Percentiles rank a stretch among this genome's conserved stretches.
Conservation (phyloP, 345 rosid genomes). For the Litchi chinensis region DNA sequence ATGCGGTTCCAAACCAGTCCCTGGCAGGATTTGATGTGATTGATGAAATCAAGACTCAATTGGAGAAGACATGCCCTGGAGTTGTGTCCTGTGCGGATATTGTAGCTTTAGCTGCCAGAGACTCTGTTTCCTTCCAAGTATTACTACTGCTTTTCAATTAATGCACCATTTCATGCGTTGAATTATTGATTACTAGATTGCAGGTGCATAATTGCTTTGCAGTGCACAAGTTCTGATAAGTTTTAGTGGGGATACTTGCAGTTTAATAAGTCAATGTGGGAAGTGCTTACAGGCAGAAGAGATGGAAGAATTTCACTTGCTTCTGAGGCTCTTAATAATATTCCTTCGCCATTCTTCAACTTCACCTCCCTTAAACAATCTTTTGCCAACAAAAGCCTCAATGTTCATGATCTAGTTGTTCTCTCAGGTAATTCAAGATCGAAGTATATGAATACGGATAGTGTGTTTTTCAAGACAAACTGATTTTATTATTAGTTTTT, state of each 20-base stretch:
- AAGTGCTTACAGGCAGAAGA: conserved; percentile 47
- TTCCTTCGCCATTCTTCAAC: conserved; percentile 34
- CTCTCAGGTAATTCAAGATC: conserved; percentile 39
- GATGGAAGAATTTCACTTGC: conserved; percentile 44
- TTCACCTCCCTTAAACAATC: conserved; percentile 34
- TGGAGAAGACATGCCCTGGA: conserved; percentile 46
- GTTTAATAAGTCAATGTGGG: conserved; percentile 45
- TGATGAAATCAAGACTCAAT: conserved; percentile 39
- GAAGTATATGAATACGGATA: too few relatives aligned
- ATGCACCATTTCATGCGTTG: neutral
- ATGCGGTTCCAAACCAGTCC: conserved; percentile 33
- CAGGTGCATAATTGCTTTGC: neutral
- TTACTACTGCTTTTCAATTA: too few relatives aligned
- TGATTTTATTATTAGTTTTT: too few relatives aligned
- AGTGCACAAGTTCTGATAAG: neutral
- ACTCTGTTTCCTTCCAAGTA: conserved; percentile 41
- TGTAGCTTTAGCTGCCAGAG: conserved; percentile 46
- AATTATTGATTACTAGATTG: too few relatives aligned
- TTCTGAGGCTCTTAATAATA: conserved; percentile 19
- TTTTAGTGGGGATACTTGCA: conserved; percentile 8
- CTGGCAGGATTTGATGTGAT: conserved; percentile 39
- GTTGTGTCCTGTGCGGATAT: conserved; percentile 56
- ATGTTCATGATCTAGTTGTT: conserved; percentile 44
- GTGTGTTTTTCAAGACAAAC: too few relatives aligned
- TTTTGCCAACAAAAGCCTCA: conserved; percentile 41